Evolutionary conservation across 1,139 yeast species (phyloP), one percentile per base, ranked within the genome.

Genomic region (Kluyveromyces sp.): DNA sequence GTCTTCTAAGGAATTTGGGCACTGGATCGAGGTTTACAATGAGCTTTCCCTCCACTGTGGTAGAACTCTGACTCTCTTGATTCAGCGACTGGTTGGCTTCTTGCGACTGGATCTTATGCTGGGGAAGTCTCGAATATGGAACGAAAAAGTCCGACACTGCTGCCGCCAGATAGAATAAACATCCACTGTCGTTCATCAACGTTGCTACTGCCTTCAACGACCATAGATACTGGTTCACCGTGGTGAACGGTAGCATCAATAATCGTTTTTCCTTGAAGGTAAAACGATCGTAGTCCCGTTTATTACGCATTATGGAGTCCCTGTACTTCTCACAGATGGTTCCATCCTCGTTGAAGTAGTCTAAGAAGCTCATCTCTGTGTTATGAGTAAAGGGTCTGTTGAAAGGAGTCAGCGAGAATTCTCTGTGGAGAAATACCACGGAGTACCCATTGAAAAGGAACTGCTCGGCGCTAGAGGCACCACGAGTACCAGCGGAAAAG

Each of bases 401-500:
- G 60, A 83, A 92, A 1, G 99, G 99, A 52, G 87, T 72, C 47
- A 94, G 71, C 0, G 95, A 84, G 65, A 87, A 89, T 62, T 92
- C 96, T 38, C 99, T 73, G 63, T 92, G 95, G 42, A 94, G 67
- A 58, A 92, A 92, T 33, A 92, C 82, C 36, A 92, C 98, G 3
- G 95, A 94, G 58, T 92, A 92, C 1, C 87, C 95, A 46, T 77
- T 71, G 48, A 83, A 85, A 45, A 94, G 68, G 54, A 92, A 86
- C 61, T 86, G 83, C 63, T 92, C 98, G 3, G 97, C 95, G 32
- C 94, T 82, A 0, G 96, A 82, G 8, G 98, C 95, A 44, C 98
- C 98, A 64, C 99, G 76, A 1, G 97, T 92, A 19, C 98, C 98
- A 22, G 97, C 97, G 54, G 95, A 83, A 63, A 94, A 94, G 61